phyloP scores from a whole-genome alignment of 768 basidiomycete species.

The Calocybe indica region DNA sequence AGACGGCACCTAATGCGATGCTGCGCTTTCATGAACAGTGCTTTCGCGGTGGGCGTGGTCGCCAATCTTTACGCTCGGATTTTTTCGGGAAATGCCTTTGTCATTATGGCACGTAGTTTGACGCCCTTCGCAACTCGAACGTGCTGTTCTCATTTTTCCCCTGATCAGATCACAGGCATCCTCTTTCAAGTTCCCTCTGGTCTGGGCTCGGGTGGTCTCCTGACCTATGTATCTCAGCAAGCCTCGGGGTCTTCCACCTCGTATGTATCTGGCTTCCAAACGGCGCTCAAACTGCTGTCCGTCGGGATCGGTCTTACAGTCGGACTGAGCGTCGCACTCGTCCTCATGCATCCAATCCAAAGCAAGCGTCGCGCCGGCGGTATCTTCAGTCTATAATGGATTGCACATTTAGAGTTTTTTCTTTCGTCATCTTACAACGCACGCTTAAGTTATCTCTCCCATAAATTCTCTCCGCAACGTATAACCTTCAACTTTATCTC shows the following conservation, averaged over 20 bases:
- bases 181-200: slow-evolving; percentile 84
- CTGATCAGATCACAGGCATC: slow-evolving; percentile 59
- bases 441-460: too few species aligned
- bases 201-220: slow-evolving; percentile 71
- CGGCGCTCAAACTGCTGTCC: slow-evolving; percentile 69
- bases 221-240: slow-evolving; percentile 59
- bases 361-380: slow-evolving; percentile 52
- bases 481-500: too few species aligned
- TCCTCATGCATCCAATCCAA: slow-evolving; percentile 58
- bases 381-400: slow-evolving; percentile 49
- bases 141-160: slow-evolving; percentile 4
- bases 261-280: slow-evolving; percentile 67
- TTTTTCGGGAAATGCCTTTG: slow-evolving; percentile 70
- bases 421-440: too few species aligned
- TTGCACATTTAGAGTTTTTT: too few species aligned
- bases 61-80: slow-evolving; percentile 75
- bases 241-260: slow-evolving; percentile 45
- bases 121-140: neutral
- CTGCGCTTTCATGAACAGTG: slow-evolving; percentile 27
- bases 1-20: neutral
- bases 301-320: slow-evolving; percentile 79
- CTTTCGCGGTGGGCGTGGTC: slow-evolving; percentile 76
- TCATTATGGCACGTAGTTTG: slow-evolving; percentile 58
- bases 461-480: too few species aligned
- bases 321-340: slow-evolving; percentile 67